Evolutionary conservation across 352 stramenopile species (phyloP).

Genomic region (Phytophthora uliginosa): DNA sequence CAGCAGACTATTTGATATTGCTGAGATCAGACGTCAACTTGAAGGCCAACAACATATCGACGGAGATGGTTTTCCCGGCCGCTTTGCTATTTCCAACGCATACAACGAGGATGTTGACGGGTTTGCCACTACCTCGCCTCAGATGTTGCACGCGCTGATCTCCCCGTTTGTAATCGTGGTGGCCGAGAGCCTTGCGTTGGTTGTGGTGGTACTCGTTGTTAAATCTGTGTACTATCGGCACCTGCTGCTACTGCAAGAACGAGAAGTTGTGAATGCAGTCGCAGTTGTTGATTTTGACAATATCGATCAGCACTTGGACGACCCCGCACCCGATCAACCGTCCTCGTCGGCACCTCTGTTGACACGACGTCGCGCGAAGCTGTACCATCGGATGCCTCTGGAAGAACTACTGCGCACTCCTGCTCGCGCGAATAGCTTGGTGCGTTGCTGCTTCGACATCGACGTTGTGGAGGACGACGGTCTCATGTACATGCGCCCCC

Average conservation of each 20-base stretch:
- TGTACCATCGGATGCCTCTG: constrained; percentile 58
- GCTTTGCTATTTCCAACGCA: constrained; percentile 49
- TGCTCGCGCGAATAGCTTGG: constrained; percentile 59
- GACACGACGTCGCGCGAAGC: constrained; percentile 8
- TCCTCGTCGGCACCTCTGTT: constrained; percentile 23
- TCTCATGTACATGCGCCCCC: constrained; percentile 55
- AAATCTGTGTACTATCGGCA: constrained; percentile 30
- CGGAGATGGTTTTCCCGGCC: constrained; percentile 36
- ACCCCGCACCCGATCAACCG: constrained; percentile 11
- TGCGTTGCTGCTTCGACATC: constrained; percentile 53
- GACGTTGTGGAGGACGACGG: constrained; percentile 43
- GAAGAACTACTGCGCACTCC: constrained; percentile 61
- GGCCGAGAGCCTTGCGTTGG: constrained; percentile 33
- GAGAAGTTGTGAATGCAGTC: constrained; percentile 11
- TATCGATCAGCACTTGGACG: constrained; percentile 18
- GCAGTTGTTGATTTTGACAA: constrained; percentile 31
- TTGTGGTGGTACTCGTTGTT: constrained; percentile 26
- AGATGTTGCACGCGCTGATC: constrained; percentile 42
- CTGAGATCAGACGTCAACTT: constrained; percentile 42
- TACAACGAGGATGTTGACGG: constrained; percentile 66
- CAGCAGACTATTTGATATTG: constrained; percentile 35
- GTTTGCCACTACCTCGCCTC: constrained; percentile 38
- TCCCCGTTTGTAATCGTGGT: constrained; percentile 47
- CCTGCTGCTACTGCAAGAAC: constrained; percentile 4
- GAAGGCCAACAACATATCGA: constrained; percentile 53